Evolutionary conservation across 2,329 filamentous ascomycete species (phyloP), one percentile per base, ranked within the genome.

Genomic region (Triangularia verruculosa): DNA sequence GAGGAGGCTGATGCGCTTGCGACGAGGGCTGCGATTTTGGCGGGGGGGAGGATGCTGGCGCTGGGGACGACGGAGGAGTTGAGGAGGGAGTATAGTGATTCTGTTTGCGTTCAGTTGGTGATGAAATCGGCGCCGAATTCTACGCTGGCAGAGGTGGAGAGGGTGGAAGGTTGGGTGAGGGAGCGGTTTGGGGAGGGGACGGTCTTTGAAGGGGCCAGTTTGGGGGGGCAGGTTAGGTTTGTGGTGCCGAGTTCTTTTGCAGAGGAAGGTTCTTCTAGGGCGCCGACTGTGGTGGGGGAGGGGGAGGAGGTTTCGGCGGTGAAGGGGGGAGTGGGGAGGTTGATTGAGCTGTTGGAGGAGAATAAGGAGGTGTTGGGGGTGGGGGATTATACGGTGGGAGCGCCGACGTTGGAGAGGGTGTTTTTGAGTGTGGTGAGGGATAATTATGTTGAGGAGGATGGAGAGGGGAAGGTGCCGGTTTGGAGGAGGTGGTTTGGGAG

Each of bases 1-100:
- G 90, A 93, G 72, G 91, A 93, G 74, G 90, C 90, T 1, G 89
- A 92, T 68, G 89, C 89, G 1, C 79, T 93, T 2, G 89, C 90
- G 0, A 86, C 84, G 22, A 79, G 88, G 6, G 89, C 87, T 0
- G 89, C 87, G 8, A 91, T 92, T 28, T 39, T 69, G 28, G 61
- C 43, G 32, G 61, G 64, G 1, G 63, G 69, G 0, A 62, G 57
- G 30, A 59, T 90, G 80, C 77, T 90, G 12, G 87, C 86, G 0
- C 75, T 89, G 0, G 87, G 87, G 1, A 88, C 85, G 0, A 85
- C 82, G 1, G 78, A 85, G 24, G 77, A 82, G 55, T 77, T 90
- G 2, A 79, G 87, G 13, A 77, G 81, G 58, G 81, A 82, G 64
- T 86, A 87, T 68, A 86, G 86, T 47, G 83, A 88, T 65, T 78